Percentiles rank a stretch among this genome's conserved stretches.
Evolutionary conservation across 2,329 filamentous ascomycete genomes (phyloP).

Genomic region (Endothia cerciana): DNA sequence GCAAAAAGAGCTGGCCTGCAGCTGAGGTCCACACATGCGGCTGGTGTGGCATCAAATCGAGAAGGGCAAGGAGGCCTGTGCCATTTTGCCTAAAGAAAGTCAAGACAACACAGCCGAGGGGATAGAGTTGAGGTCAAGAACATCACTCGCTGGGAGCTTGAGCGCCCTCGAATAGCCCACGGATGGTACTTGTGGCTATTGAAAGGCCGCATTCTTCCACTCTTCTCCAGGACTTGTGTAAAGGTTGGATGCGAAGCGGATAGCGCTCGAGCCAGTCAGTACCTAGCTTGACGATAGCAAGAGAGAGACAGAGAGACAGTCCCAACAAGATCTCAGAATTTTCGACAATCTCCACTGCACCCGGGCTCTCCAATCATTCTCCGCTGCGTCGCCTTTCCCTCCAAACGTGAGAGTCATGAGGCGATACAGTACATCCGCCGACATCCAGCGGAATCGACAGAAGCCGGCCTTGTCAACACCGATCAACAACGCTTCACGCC

Average conservation of each 20-base stretch:
- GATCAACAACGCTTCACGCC: not conserved
- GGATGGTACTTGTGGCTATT: constrained; percentile 33
- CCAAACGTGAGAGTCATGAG: constrained; percentile 38
- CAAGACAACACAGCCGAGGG: constrained; percentile 34
- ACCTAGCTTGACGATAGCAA: constrained; percentile 77
- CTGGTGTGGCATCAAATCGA: constrained; percentile 18
- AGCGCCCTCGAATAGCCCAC: constrained; percentile 43
- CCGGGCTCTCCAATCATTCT: constrained; percentile 36
- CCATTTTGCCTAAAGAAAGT: constrained; percentile 6
- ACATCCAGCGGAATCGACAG: constrained; percentile 15
- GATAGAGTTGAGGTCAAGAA: constrained; percentile 30
- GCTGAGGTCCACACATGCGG: constrained; percentile 7
- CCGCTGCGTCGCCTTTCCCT: constrained; percentile 45
- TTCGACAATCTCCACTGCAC: constrained; percentile 44
- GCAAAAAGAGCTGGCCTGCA: constrained; percentile 24
- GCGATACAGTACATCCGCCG: constrained; percentile 19
- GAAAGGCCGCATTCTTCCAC: constrained; percentile 25
- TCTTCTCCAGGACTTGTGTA: constrained; percentile 49
- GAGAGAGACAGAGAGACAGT: constrained; percentile 38
- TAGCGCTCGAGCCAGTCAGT: constrained; percentile 62
- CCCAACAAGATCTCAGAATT: constrained; percentile 37
- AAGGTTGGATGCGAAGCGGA: constrained; percentile 49
- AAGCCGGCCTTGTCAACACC: not conserved
- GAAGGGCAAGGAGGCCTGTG: not conserved
- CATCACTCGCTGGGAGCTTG: constrained; percentile 34